Percentiles rank a stretch among this genome's conserved stretches.
Conservation (phyloP, 352 stramenopile species). For the Labyrinthula sp. region DNA sequence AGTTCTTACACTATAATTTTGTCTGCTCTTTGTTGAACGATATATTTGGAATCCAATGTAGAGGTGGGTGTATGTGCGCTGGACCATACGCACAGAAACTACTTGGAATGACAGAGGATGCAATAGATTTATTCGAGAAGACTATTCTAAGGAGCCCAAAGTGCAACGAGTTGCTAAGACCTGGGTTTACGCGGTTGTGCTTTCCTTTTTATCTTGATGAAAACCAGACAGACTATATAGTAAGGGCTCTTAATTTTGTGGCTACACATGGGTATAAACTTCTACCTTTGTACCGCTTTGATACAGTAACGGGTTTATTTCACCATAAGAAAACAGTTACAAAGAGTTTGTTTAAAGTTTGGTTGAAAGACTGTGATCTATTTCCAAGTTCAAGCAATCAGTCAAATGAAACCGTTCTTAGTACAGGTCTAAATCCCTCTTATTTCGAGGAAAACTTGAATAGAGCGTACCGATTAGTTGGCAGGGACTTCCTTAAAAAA, state of each 20-base stretch:
- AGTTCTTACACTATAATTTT: constrained; percentile 83
- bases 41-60: constrained; percentile 78
- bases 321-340: too few species aligned
- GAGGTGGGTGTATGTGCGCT: constrained; percentile 71
- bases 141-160: constrained; percentile 47
- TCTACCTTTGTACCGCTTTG: constrained; percentile 73
- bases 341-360: too few species aligned
- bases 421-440: too few species aligned
- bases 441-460: too few species aligned
- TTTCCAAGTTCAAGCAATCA: too few species aligned
- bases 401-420: too few species aligned
- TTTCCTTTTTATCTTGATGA: constrained; percentile 45
- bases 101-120: constrained; percentile 46
- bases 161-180: constrained; percentile 68
- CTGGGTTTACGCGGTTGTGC: constrained; percentile 74
- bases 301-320: constrained; percentile 76
- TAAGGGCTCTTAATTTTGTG: constrained; percentile 71
- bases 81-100: constrained; percentile 65
- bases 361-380: too few species aligned
- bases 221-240: constrained; percentile 69
- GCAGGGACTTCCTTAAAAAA: too few species aligned
- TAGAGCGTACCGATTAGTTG: too few species aligned
- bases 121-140: constrained; percentile 47
- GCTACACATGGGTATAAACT: constrained; percentile 68
- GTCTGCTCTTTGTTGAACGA: constrained; percentile 88